phyloP scores from a whole-genome alignment of 345 rosid species.

The Hibiscus syriacus region DNA sequence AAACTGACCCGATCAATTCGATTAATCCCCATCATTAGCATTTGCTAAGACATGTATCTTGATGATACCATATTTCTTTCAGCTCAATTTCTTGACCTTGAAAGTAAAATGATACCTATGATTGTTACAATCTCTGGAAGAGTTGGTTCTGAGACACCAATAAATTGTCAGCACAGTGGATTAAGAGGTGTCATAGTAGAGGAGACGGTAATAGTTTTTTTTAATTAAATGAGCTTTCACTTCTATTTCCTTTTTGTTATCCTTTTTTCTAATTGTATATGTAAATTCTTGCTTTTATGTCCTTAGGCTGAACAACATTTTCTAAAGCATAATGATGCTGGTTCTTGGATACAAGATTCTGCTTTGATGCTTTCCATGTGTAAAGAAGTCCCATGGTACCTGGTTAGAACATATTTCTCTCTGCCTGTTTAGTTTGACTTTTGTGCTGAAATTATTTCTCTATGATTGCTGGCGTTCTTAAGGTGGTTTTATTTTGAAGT shows the following conservation, averaged over 20 bases:
- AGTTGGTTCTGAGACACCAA: slow-evolving; percentile 83
- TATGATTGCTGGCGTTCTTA: slow-evolving; percentile 3
- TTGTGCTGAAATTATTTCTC: slow-evolving; percentile 3
- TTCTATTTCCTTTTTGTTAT: not conserved
- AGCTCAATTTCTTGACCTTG: slow-evolving; percentile 77
- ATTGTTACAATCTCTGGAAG: slow-evolving; percentile 71
- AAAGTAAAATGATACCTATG: slow-evolving; percentile 61
- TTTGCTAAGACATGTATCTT: not conserved
- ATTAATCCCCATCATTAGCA: too few species aligned
- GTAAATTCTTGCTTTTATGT: slow-evolving; percentile 9
- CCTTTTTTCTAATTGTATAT: not conserved
- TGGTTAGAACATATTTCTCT: slow-evolving; percentile 42
- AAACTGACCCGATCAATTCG: too few species aligned
- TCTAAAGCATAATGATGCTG: slow-evolving; percentile 88
- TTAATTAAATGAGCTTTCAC: not conserved
- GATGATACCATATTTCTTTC: slow-evolving; percentile 18
- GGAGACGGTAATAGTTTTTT: slow-evolving; percentile 55
- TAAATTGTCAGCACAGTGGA: slow-evolving; percentile 68
- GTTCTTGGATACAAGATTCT: slow-evolving; percentile 98
- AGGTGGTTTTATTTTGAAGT: not conserved
- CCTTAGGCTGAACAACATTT: slow-evolving; percentile 88
- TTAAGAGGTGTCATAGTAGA: slow-evolving; percentile 73
- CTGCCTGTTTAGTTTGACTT: not conserved
- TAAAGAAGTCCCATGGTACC: slow-evolving; percentile 96
- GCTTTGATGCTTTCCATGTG: slow-evolving; percentile 87